phyloP scores from a whole-genome alignment of 164 flowering plant species.

The Tetrastigma voinierianum region DNA sequence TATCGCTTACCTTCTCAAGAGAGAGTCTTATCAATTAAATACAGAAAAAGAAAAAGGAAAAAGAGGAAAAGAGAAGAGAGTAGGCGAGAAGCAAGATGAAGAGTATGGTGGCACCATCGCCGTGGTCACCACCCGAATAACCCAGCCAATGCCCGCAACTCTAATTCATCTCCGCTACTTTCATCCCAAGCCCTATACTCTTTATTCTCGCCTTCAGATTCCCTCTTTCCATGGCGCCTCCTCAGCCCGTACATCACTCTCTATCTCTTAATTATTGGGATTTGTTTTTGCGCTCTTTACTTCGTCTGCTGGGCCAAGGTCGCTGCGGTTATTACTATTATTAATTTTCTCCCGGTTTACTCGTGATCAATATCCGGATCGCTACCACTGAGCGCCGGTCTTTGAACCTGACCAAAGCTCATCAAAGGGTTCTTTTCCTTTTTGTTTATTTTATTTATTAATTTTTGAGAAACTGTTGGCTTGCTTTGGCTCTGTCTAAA shows the following conservation, averaged over 20 bases:
- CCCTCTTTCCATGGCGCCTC: conserved; percentile 41
- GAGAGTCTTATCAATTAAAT: no score
- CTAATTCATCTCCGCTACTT: conserved; percentile 6
- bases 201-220: conserved; percentile 1
- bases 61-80: not conserved
- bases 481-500: not conserved
- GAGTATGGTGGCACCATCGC: conserved; percentile 10
- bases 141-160: conserved; percentile 9
- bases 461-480: not conserved
- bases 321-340: not conserved
- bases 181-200: not conserved
- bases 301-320: not conserved
- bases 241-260: conserved; percentile 21
- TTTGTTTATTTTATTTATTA: not conserved
- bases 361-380: conserved; percentile 32
- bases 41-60: not conserved
- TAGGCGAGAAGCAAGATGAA: conserved; percentile 15
- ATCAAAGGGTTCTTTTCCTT: conserved; percentile 39
- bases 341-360: not conserved
- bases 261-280: not conserved
- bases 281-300: not conserved
- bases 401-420: conserved; percentile 54
- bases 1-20: no score
- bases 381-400: conserved; percentile 20
- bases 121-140: conserved; percentile 3